Percentiles rank a stretch among this genome's conserved stretches.
phyloP scores from a whole-genome alignment of 306 rosid genomes.

The Medicago arabica region DNA sequence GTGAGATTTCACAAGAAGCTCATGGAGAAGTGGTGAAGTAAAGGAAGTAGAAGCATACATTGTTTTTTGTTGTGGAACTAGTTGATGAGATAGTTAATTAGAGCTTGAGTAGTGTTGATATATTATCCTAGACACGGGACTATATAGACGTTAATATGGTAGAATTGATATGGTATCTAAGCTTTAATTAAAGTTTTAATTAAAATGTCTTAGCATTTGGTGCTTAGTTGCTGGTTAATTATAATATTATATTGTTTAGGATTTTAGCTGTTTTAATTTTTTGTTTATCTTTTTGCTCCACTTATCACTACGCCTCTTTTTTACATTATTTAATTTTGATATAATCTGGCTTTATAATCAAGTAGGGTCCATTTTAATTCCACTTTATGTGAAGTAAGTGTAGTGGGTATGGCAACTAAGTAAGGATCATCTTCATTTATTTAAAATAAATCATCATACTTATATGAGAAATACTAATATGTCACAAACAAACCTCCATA shows the following conservation, averaged over 20 bases:
- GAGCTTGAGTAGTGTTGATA: conserved; percentile 23
- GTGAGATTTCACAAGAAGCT: conserved; percentile 49
- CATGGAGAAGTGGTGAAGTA: conserved; percentile 43
- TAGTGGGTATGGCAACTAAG: too few species aligned
- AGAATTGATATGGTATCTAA: conserved; percentile 2
- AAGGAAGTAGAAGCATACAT: conserved; percentile 60
- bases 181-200: conserved; percentile 9
- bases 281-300: neutral
- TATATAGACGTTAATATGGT: conserved; percentile 21
- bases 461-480: too few species aligned
- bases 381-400: conserved; percentile 7
- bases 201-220: neutral
- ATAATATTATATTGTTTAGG: neutral
- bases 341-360: conserved; percentile 1
- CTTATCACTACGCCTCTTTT: neutral
- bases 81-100: conserved; percentile 21
- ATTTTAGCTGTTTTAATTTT: neutral
- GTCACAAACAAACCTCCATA: too few species aligned
- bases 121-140: conserved; percentile 3
- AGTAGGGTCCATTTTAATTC: neutral
- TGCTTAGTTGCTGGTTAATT: conserved; percentile 11
- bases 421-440: too few species aligned
- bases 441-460: neutral
- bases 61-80: neutral
- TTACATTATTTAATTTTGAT: neutral